phyloP scores from a whole-genome alignment of 257 asterid species.

The Primulina huaijiensis region DNA sequence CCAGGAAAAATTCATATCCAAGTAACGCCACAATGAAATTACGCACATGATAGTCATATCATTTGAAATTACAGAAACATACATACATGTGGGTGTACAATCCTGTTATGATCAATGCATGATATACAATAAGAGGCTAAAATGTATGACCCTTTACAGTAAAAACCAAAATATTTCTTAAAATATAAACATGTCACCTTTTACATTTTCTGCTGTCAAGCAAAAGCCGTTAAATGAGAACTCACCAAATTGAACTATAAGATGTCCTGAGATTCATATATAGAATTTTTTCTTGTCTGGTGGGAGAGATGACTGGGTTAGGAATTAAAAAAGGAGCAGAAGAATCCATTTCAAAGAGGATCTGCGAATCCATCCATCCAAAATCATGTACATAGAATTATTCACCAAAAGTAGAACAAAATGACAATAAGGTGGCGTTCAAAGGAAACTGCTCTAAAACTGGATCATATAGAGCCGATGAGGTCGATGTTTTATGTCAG shows the following conservation, averaged over 20 bases:
- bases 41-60: background rate
- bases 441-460: background rate
- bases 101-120: too few species aligned
- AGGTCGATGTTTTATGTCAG: too few species aligned
- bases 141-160: too few species aligned
- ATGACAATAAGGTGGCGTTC: background rate
- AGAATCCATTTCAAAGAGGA: background rate
- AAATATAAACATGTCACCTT: background rate
- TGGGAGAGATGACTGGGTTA: background rate
- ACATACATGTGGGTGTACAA: background rate
- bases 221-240: background rate
- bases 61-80: background rate
- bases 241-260: background rate
- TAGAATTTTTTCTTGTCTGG: background rate
- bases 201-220: background rate
- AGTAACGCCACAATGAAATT: background rate
- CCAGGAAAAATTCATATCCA: background rate
- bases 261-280: background rate
- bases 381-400: background rate
- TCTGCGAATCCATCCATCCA: background rate
- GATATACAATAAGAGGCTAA: too few species aligned
- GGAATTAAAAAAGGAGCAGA: too few species aligned
- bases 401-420: background rate
- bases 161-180: too few species aligned
- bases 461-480: too few species aligned